Conservation (phyloP, 345 rosid genomes). For the Durio zibethinus region DNA sequence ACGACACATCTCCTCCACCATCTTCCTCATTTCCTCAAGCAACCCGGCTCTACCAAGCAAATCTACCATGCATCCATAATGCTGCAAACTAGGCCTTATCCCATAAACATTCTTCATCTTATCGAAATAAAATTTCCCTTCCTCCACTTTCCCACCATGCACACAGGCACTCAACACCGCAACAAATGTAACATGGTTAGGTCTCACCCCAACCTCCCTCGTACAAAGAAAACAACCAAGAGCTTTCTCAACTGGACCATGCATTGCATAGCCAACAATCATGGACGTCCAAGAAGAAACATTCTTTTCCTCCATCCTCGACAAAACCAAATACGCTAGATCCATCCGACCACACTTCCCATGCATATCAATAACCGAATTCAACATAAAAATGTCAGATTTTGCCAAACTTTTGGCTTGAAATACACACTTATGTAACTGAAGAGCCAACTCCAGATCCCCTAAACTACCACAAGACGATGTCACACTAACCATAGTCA, state of each 20-base stretch:
- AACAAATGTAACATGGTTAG: conserved; percentile 69
- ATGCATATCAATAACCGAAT: conserved; percentile 71
- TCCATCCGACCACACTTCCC: conserved; percentile 92
- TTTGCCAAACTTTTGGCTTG: conserved; percentile 43
- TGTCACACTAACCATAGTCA: conserved; percentile 68
- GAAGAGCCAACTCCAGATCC: conserved; percentile 57
- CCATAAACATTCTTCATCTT: conserved; percentile 56
- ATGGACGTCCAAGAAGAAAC: conserved; percentile 87
- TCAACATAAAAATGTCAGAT: conserved; percentile 57
- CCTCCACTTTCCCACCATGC: conserved; percentile 74
- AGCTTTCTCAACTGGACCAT: conserved; percentile 58
- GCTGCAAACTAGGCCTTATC: conserved; percentile 48
- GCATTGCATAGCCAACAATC: conserved; percentile 65
- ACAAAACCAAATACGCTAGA: conserved; percentile 54
- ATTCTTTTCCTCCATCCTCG: conserved; percentile 41
- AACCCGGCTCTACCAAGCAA: conserved; percentile 66
- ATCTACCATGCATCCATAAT: conserved; percentile 84
- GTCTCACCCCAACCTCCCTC: conserved; percentile 52
- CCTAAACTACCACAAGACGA: conserved; percentile 82
- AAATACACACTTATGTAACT: conserved; percentile 67
- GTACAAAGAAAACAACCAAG: conserved; percentile 50
- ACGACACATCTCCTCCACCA: conserved; percentile 63
- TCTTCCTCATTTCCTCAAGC: conserved; percentile 62
- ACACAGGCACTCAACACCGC: conserved; percentile 82
- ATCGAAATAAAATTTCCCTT: conserved; percentile 54